A percentile compares a stretch with the other conserved stretches of the same genome.
Conservation (phyloP, 306 rosid species). For the Quercus aquifolioides region DNA sequence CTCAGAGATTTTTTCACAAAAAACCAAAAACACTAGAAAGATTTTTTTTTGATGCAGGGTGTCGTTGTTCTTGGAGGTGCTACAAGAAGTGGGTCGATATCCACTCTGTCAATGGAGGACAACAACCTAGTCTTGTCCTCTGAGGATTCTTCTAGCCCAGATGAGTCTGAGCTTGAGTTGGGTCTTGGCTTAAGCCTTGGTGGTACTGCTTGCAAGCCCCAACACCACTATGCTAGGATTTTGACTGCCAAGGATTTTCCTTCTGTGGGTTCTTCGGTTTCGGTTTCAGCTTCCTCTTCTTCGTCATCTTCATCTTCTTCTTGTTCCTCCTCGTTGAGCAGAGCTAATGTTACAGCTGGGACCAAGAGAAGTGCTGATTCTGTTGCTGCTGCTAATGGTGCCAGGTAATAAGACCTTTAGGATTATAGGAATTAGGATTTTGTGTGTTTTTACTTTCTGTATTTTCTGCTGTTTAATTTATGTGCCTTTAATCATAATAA, state of each 20-base stretch:
- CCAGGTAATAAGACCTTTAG: constrained; percentile 38
- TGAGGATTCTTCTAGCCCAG: constrained; percentile 78
- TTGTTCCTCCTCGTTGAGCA: constrained; percentile 45
- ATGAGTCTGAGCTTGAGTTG: constrained; percentile 79
- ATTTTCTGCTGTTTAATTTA: not conserved
- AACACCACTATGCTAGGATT: constrained; percentile 48
- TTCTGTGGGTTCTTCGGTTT: constrained; percentile 29
- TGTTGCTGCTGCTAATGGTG: constrained; percentile 44
- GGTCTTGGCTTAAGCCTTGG: constrained; percentile 72
- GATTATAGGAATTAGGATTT: not conserved
- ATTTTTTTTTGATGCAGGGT: constrained; percentile 37
- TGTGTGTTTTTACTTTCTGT: not conserved
- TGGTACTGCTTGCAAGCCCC: constrained; percentile 28
- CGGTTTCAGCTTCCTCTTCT: constrained; percentile 22
- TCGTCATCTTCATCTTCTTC: constrained; percentile 39
- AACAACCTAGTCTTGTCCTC: constrained; percentile 74
- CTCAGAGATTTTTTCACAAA: not conserved
- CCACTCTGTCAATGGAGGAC: constrained; percentile 64
- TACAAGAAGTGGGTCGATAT: constrained; percentile 38
- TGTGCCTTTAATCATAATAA: not conserved
- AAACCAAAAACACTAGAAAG: not conserved
- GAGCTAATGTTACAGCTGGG: constrained; percentile 47
- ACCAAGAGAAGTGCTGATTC: constrained; percentile 83
- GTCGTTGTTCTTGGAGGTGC: not conserved
- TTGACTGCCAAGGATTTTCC: constrained; percentile 74